Base-by-base conservation (phyloP, 208 protist genomes). In the Leishmania lainsoni region DNA sequence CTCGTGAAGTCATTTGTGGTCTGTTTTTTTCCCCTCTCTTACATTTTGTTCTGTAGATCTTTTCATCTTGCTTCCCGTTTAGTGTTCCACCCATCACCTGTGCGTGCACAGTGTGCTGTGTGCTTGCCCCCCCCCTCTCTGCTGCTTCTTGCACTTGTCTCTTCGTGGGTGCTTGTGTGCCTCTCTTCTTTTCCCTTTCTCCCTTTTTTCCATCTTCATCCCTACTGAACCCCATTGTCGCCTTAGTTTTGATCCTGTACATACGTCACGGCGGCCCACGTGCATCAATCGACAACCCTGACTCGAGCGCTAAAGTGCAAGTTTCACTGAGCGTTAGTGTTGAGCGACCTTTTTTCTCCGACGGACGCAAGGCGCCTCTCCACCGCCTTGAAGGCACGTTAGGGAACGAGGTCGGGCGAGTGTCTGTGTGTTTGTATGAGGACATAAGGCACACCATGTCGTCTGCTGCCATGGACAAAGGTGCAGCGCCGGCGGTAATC, bases 391-490 rank as follows among this genome's bases (percentile, higher is more conserved):
- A 35, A 10, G 59, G 59, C n/a, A 48, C 29, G 65, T 5, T 12
- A 70, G 29, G 14, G 35, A 70, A 52, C 35, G 10, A 65, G n/a
- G 59, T 29, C n/a, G n/a, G 16, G 49, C 20, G 45, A 0, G 10
- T 56, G 45, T 1, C 35, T 29, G 42, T 71, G 66, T 42, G 22
- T 49, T 48, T 22, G 39, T 22, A 48, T 9, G 12, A 35, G 32
- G n/a, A 14, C 4, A 14, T 22, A 61, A 26, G 10, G 59, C n/a
- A 35, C 66, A 35, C 63, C n/a, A 84, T 84, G 81, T 32, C 69
- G 10, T 78, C 56, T 63, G 73, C 69, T 6, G 48, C 35, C 20
- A 84, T 59, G 54, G 75, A 80, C 6, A 54, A 63, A 32, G 70
- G 78, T 51, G 70, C 59, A 76, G 71, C 61, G 42, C 58, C 52